These are phyloP conservation scores for Xenoacremonium recifei DNA, from an alignment of 2,329 filamentous ascomycete genomes.

Conservation along the genomic window DNA sequence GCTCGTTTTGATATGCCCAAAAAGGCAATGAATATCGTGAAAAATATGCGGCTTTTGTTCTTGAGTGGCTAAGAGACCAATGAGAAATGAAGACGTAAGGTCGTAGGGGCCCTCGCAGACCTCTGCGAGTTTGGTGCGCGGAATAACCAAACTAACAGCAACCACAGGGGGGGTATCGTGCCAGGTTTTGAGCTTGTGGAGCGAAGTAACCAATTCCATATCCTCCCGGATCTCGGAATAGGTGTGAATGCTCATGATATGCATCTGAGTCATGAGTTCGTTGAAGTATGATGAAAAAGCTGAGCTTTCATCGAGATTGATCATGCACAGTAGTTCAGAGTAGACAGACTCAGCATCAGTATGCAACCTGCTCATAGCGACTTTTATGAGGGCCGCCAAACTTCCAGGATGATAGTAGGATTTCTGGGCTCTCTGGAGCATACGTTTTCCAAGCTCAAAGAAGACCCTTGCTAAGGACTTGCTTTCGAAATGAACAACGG, in stretches of 20 bases:
- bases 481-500: slow-evolving; percentile 32
- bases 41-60: too few relatives aligned
- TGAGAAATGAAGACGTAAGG: slow-evolving; percentile 26
- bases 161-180: slow-evolving; percentile 33
- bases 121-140: slow-evolving; percentile 24
- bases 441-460: slow-evolving; percentile 41
- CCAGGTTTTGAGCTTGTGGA: slow-evolving; percentile 36
- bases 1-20: slow-evolving; percentile 33
- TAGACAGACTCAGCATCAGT: slow-evolving; percentile 34
- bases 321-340: slow-evolving; percentile 26
- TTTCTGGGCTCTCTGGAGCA: slow-evolving; percentile 38
- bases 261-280: slow-evolving; percentile 29
- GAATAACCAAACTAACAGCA: slow-evolving; percentile 37
- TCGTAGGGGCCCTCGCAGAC: slow-evolving; percentile 22
- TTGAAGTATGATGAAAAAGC: too few relatives aligned
- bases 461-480: slow-evolving; percentile 38
- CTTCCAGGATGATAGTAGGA: slow-evolving; percentile 37
- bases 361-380: slow-evolving; percentile 31
- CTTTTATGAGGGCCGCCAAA: slow-evolving; percentile 38
- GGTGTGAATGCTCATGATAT: slow-evolving; percentile 32
- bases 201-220: slow-evolving; percentile 13
- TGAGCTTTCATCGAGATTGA: slow-evolving; percentile 32
- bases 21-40: slow-evolving; percentile 39
- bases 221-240: slow-evolving; percentile 29
- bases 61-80: slow-evolving; percentile 32